A percentile compares a stretch with the other conserved stretches of the same genome.
These are phyloP conservation scores for Leptographium wingfieldii DNA, from an alignment of 2,329 filamentous ascomycete species.

Conservation along the genomic window DNA sequence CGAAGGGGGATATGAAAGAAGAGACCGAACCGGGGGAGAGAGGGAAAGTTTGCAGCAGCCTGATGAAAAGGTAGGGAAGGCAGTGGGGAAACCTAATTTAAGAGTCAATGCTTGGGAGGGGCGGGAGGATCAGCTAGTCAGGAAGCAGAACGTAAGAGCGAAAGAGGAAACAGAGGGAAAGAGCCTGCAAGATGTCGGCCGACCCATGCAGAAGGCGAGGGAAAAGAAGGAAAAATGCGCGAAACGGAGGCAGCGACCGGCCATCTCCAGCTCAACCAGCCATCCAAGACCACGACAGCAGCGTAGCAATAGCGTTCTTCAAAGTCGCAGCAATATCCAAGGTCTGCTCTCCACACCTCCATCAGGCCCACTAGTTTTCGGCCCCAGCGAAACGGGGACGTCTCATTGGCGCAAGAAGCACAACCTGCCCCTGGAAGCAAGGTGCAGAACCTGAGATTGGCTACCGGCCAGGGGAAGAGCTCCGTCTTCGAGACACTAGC, in stretches of 20 bases:
- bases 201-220: not conserved
- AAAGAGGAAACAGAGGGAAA: not conserved
- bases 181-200: not conserved
- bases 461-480: not conserved
- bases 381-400: not conserved
- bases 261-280: not conserved
- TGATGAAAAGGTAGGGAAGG: not conserved
- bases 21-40: not conserved
- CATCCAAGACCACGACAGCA: slow-evolving; percentile 1
- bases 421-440: slow-evolving; percentile 1
- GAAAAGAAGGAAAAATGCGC: not conserved
- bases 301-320: not conserved
- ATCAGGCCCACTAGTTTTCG: not conserved
- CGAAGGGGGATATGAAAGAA: not conserved
- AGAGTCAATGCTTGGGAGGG: slow-evolving; percentile 2
- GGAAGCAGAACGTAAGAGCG: not conserved
- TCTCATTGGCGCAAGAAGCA: not conserved
- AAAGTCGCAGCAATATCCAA: not conserved
- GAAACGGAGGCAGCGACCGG: not conserved
- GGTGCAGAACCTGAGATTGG: slow-evolving; percentile 1
- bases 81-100: slow-evolving; percentile 3
- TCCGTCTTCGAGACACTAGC: slow-evolving; percentile 3
- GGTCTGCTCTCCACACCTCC: not conserved
- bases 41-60: not conserved
- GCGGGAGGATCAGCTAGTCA: not conserved